Evolutionary conservation across 2,329 filamentous ascomycete species (phyloP).

Genomic region (Endocalyx cinctus): DNA sequence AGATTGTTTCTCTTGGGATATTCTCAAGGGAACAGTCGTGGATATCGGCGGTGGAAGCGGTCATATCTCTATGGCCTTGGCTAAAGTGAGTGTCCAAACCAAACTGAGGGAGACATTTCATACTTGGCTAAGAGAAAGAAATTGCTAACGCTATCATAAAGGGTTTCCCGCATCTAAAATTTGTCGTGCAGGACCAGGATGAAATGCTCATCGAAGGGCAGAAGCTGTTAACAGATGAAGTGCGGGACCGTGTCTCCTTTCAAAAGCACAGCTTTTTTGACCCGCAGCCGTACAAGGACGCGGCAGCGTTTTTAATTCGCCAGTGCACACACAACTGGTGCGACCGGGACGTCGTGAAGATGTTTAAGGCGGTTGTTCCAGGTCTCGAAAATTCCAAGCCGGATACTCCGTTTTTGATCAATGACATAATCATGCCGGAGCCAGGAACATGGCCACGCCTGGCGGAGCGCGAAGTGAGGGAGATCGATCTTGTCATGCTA

Average conservation of each 20-base stretch:
- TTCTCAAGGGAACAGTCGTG: not conserved
- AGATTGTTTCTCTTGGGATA: not conserved
- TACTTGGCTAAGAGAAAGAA: not conserved
- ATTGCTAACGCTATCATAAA: not conserved
- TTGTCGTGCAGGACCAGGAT: slow-evolving; percentile 20
- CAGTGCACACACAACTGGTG: slow-evolving; percentile 16
- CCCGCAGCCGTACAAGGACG: slow-evolving; percentile 16
- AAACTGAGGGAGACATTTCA: too few relatives aligned
- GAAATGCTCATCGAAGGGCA: slow-evolving; percentile 17
- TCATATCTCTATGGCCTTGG: not conserved
- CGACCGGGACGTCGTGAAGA: slow-evolving; percentile 7
- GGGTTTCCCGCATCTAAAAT: slow-evolving; percentile 6
- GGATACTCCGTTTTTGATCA: slow-evolving; percentile 7
- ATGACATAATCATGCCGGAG: slow-evolving; percentile 3
- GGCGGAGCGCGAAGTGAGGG: slow-evolving; percentile 1
- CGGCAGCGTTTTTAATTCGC: slow-evolving; percentile 18
- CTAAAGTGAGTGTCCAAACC: too few relatives aligned
- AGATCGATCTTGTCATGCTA: slow-evolving; percentile 5
- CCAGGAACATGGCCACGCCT: not conserved
- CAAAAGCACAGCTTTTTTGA: slow-evolving; percentile 20
- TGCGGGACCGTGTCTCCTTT: slow-evolving; percentile 13
- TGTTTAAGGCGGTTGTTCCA: slow-evolving; percentile 6
- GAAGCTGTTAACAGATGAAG: slow-evolving; percentile 3
- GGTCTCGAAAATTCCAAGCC: slow-evolving; percentile 3
- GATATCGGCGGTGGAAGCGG: not conserved